A percentile compares a stretch with the other conserved stretches of the same genome.
These are phyloP conservation scores for Reutealis trisperma DNA, from an alignment of 345 rosid genomes.

Conservation along the genomic window DNA sequence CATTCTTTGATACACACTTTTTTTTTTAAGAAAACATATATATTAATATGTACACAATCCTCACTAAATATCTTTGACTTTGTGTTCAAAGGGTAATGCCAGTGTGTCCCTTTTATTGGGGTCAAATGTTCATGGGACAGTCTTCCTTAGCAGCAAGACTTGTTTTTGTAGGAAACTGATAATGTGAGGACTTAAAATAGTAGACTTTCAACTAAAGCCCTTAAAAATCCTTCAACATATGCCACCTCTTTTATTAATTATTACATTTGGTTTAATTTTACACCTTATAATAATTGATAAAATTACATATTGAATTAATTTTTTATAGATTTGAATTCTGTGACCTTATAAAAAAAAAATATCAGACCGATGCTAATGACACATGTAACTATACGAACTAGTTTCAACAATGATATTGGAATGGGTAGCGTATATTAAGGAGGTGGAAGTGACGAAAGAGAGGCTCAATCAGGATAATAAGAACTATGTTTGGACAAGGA, in stretches of 20 bases:
- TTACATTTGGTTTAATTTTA: no score
- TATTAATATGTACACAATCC: background rate
- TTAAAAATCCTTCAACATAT: no score
- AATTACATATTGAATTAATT: no score
- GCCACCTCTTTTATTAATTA: no score
- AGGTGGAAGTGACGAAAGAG: conserved; percentile 31
- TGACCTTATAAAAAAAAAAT: no score
- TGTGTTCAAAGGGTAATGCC: background rate
- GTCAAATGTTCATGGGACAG: background rate
- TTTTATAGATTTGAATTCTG: no score
- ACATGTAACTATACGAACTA: no score
- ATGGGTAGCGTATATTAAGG: conserved; percentile 11
- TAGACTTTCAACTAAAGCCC: no score
- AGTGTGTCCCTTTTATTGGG: background rate
- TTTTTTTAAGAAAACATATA: no score
- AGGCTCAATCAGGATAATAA: background rate
- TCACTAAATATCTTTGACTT: background rate
- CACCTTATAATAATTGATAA: no score
- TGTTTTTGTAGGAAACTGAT: background rate
- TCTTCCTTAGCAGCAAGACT: background rate
- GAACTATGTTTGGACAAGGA: conserved; percentile 28
- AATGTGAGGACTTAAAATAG: background rate
- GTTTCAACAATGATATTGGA: conserved; percentile 3
- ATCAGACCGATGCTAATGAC: no score
- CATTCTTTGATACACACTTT: background rate